Evolutionary conservation across 2,329 filamentous ascomycete species (phyloP), one percentile per base, ranked within the genome.

Genomic region (Amesomyces nigricolor): DNA sequence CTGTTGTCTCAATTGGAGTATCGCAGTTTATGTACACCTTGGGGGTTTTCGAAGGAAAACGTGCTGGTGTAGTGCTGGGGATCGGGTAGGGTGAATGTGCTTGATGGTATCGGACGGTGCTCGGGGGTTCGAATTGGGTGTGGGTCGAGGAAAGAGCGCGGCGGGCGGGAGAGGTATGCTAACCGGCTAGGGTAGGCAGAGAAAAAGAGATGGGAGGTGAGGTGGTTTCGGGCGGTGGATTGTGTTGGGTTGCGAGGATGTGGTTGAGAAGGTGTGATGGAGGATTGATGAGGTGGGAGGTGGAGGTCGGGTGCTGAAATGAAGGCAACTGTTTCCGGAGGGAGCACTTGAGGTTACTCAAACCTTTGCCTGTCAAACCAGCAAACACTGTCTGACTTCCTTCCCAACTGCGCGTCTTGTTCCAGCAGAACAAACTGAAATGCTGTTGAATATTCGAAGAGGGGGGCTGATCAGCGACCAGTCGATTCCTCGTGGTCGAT

Each of bases 11-110:
- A 75, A 77, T 79, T 81, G 77, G 72, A 55, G 63, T 66, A 64
- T 66, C 62, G 62, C 54, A 60, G 55, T 67, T 26, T 90, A 90
- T 89, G 80, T 91, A 91, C 88, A 91, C 89, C 88, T 71, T 59
- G 84, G 78, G 81, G 81, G 83, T 80, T 84, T 86, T 88, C 86
- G 80, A 89, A 91, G 78, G 86, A 91, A 91, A 92, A 91, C 87
- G 85, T 88, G 89, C 86, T 90, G 88, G 87, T 91, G 88, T 76
- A 82, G 78, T 80, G 79, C 73, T 52, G 54, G 74, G 32, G 70
- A 70, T 73, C 72, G 72, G 73, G 69, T 67, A 69, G 65, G 66
- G 58, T 54, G 56, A 19, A 22, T 29, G 49, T 45, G 59, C 54
- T 61, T 57, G 59, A 57, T 19, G 43, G 57, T 55, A 54, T 58